Percentiles rank a stretch among this genome's conserved stretches.
These are phyloP conservation scores for Venturia asperata DNA, from an alignment of 2,329 filamentous ascomycete genomes.

Conservation along the genomic window DNA sequence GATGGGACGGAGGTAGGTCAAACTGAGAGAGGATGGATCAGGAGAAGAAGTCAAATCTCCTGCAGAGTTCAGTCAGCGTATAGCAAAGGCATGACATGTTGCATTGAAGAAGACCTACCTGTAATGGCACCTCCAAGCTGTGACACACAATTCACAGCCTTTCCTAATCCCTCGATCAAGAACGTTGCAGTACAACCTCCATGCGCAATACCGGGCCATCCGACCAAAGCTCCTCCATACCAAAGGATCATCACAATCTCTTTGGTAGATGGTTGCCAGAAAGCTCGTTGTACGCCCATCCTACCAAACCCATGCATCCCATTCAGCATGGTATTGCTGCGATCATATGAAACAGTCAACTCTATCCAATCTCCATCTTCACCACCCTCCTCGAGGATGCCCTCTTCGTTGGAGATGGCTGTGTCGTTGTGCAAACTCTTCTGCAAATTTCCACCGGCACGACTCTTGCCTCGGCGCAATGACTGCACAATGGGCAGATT, in stretches of 20 bases:
- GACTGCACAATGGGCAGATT: background rate
- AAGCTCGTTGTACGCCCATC: conserved; percentile 13
- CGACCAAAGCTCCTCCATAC: conserved; percentile 57
- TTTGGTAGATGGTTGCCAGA: conserved; percentile 25
- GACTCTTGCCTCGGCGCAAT: background rate
- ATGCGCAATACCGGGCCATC: conserved; percentile 67
- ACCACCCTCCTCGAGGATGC: background rate
- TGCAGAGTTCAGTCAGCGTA: conserved; percentile 7
- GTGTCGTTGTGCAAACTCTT: background rate
- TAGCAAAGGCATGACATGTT: background rate
- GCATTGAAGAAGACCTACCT: background rate
- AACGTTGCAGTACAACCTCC: conserved; percentile 63
- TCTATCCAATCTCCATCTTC: conserved; percentile 1
- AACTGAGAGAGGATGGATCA: conserved; percentile 35
- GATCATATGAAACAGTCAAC: background rate
- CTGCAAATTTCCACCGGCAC: background rate
- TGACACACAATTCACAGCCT: conserved; percentile 41
- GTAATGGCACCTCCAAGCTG: background rate
- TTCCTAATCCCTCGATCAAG: conserved; percentile 62
- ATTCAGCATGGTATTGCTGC: conserved; percentile 9
- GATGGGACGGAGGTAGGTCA: conserved; percentile 58
- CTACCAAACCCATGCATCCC: background rate
- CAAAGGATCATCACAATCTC: conserved; percentile 58
- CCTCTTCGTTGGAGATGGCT: background rate
- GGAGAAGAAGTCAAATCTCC: background rate